Conservation (phyloP, 1,284 basidiomycete genomes). For the Testicularia cyperi region DNA sequence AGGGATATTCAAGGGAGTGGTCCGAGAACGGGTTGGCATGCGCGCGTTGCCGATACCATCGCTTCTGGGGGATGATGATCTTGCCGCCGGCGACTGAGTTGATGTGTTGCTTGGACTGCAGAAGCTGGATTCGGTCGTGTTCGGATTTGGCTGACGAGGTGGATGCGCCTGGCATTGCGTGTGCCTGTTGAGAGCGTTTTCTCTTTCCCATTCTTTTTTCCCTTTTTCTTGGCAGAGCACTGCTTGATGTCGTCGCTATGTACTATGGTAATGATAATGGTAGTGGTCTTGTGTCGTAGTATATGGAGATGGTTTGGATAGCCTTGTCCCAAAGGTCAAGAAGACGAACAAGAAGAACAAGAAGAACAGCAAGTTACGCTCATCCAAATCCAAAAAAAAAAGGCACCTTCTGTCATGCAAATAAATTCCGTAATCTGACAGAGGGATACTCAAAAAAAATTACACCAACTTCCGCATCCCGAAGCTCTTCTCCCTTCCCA, state of each 20-base stretch:
- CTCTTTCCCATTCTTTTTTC: slow-evolving; percentile 20
- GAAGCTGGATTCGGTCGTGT: slow-evolving; percentile 22
- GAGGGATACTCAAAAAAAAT: too few relatives aligned
- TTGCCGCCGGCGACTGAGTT: slow-evolving; percentile 42
- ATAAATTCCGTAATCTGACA: too few relatives aligned
- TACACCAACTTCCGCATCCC: too few relatives aligned
- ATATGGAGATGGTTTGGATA: too few relatives aligned
- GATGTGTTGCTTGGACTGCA: slow-evolving; percentile 41
- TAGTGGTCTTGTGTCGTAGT: background rate
- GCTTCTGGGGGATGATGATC: slow-evolving; percentile 69
- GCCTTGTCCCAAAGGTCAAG: too few relatives aligned
- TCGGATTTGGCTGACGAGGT: slow-evolving; percentile 16
- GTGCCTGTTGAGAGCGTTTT: slow-evolving; percentile 18
- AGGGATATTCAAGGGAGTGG: slow-evolving; percentile 85
- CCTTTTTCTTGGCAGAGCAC: too few relatives aligned
- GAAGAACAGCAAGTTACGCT: too few relatives aligned
- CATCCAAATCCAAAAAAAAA: too few relatives aligned
- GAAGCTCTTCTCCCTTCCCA: background rate
- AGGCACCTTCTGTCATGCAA: too few relatives aligned
- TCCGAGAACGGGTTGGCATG: slow-evolving; percentile 99
- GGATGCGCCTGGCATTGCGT: slow-evolving; percentile 15
- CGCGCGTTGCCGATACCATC: slow-evolving; percentile 92
- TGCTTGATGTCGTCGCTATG: too few relatives aligned
- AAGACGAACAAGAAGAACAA: too few relatives aligned
- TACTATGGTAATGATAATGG: background rate